Base-by-base conservation (phyloP, 2,329 filamentous ascomycete species). In the Aspergillus candidus region DNA sequence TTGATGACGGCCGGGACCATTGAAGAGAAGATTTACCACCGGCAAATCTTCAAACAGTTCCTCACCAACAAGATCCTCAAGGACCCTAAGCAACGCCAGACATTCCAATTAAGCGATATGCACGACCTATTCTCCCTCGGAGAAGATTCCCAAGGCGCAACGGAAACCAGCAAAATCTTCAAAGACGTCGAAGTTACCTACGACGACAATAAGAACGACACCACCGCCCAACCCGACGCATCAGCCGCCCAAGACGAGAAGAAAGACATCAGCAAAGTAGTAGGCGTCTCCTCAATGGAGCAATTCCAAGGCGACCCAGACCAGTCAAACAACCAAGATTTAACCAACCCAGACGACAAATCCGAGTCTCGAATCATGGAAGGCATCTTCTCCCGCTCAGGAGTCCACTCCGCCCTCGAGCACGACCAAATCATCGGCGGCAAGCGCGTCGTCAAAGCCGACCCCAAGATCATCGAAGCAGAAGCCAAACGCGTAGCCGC, bases 1-100 rank as follows among this genome's bases (percentile, higher is more conserved):
- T 76, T 98, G n/a, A 94, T 98, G 86, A 95, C 88, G 4, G 88
- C 91, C 4, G 93, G 93, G 1, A 98, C 94, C 0, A 98, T 98
- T 17, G 93, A 98, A 62, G 93, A 98, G 67, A 98, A 98, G 71
- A 98, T 98, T 27, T 98, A 97, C 51, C 91, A 98, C 65, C 85
- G 94, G 12, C 93, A 98, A 61, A 93, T 98, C 40, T 98, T 94
- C 75, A 98, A 98, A 67, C 91, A 97, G 57, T 96, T 97, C 61
- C 75, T 98, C 49, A 93, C 89, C 3, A 95, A 97, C 70, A 97
- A 97, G 65, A 90, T 98, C 6, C 68, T 98, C 40, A 90, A 86
- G 55, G 91, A 98, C 57, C 89, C 93, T 0, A 95, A 94, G 59
- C 90, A 97, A 65, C 82, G 88, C 15, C 88, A 93, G 52, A 89